Conservation (phyloP, 73 alveolate genomes). For the Paramecium caudatum region DNA sequence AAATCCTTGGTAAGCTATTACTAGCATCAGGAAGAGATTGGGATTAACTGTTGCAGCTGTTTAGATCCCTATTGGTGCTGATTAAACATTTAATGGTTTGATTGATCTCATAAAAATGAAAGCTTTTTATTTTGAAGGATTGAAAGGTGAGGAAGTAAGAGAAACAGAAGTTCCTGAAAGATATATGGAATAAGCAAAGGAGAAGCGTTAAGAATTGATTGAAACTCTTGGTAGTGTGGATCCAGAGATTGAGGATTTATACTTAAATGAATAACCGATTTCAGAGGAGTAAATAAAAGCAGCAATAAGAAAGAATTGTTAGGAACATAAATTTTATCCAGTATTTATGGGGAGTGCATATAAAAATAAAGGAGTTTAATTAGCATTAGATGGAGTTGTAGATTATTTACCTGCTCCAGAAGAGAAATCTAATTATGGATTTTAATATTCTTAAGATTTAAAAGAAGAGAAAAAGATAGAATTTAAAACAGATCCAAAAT, state of each 20-base stretch:
- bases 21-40: constrained; percentile 83
- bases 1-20: constrained; percentile 86
- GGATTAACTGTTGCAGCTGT: constrained; percentile 84
- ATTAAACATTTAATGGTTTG: constrained; percentile 87
- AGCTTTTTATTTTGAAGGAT: constrained; percentile 90
- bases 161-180: constrained; percentile 87
- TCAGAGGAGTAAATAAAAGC: constrained; percentile 79
- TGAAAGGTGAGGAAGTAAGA: constrained; percentile 79
- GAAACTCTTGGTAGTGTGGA: constrained; percentile 84
- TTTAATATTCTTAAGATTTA: constrained; percentile 72
- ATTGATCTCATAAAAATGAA: constrained; percentile 85
- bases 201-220: constrained; percentile 84
- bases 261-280: constrained; percentile 82
- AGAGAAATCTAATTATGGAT: constrained; percentile 85
- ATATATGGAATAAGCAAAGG: constrained; percentile 75
- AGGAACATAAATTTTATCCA: constrained; percentile 89
- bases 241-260: constrained; percentile 85
- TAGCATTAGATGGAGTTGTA: constrained; percentile 91
- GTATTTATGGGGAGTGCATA: constrained; percentile 97
- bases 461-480: constrained; percentile 80
- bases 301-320: constrained; percentile 86
- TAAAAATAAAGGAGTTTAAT: constrained; percentile 90
- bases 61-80: constrained; percentile 89
- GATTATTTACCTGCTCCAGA: constrained; percentile 90
- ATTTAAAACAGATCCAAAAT: constrained; percentile 84